phyloP scores from a whole-genome alignment of 2,329 filamentous ascomycete genomes.

The Neonectria faginata region DNA sequence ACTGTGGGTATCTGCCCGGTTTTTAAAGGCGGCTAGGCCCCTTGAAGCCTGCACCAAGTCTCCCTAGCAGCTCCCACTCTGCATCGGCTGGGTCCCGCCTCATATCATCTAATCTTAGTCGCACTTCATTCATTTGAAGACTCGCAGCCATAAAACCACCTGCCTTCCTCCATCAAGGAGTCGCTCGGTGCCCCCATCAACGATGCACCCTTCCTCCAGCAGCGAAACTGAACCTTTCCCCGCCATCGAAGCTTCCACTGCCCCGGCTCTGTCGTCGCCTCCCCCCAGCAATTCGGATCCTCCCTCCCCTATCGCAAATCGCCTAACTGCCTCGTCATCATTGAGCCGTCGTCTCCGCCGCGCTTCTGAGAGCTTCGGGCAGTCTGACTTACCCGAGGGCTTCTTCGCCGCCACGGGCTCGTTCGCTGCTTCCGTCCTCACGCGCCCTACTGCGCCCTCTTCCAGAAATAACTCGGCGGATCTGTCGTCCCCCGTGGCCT shows the following conservation, averaged over 20 bases:
- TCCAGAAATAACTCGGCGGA: constrained; percentile 34
- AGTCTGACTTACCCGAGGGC: constrained; percentile 60
- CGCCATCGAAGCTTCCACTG: constrained; percentile 28
- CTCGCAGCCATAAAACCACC: background rate
- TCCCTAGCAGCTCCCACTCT: background rate
- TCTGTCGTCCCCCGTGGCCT: constrained; percentile 37
- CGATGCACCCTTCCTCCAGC: constrained; percentile 33
- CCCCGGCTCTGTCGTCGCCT: constrained; percentile 31
- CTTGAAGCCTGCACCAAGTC: background rate
- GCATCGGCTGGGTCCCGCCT: background rate
- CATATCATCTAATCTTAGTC: constrained; percentile 1
- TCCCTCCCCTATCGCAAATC: constrained; percentile 34
- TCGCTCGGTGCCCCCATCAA: background rate
- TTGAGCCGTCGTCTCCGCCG: constrained; percentile 49
- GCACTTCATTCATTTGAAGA: background rate
- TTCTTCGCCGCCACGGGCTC: constrained; percentile 62
- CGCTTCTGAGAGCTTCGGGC: constrained; percentile 55
- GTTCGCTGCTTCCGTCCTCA: constrained; percentile 56
- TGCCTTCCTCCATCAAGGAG: background rate
- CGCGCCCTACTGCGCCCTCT: constrained; percentile 38
- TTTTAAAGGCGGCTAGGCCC: background rate
- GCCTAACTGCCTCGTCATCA: constrained; percentile 48
- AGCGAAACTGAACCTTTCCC: constrained; percentile 46
- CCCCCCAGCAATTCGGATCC: constrained; percentile 22
- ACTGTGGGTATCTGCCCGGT: background rate